These are phyloP conservation scores for Hygrocybe punicea DNA, from an alignment of 768 basidiomycete species.

Conservation along the genomic window DNA sequence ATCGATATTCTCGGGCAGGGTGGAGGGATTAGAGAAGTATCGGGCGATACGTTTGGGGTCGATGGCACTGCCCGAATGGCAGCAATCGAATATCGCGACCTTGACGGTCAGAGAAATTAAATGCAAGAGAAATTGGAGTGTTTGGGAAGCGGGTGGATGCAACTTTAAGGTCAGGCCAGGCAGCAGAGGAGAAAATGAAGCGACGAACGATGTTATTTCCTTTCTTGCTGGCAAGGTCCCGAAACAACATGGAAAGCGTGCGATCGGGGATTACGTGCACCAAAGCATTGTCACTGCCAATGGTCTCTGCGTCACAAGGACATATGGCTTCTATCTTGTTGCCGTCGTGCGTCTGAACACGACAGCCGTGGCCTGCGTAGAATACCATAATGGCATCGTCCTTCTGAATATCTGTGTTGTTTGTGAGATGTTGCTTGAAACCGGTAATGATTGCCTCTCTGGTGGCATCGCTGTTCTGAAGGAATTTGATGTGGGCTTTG, in stretches of 20 bases:
- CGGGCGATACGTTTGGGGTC: background rate
- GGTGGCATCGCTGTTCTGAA: slow-evolving; percentile 1
- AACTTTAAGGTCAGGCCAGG: background rate
- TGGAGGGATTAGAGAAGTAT: background rate
- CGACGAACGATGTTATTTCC: slow-evolving; percentile 8
- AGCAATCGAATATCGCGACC: slow-evolving; percentile 6
- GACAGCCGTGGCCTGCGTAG: slow-evolving; percentile 14
- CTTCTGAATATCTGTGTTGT: slow-evolving; percentile 4
- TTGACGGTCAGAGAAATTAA: too few relatives aligned
- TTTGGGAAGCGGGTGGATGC: background rate
- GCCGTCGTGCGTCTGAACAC: slow-evolving; percentile 3
- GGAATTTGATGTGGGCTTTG: background rate
- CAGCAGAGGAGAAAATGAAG: background rate
- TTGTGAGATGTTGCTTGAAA: slow-evolving; percentile 8
- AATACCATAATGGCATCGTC: slow-evolving; percentile 9
- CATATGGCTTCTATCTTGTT: too few relatives aligned
- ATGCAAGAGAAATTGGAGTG: too few relatives aligned
- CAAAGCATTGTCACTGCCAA: background rate
- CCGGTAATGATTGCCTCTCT: background rate
- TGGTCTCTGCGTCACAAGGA: slow-evolving; percentile 7
- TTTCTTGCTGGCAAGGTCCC: background rate
- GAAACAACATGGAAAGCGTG: background rate
- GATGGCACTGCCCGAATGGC: slow-evolving; percentile 2
- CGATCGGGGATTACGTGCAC: slow-evolving; percentile 7
- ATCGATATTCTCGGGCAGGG: background rate